Conservation (phyloP, 1,284 basidiomycete genomes). For the Thecaphora thlaspeos region DNA sequence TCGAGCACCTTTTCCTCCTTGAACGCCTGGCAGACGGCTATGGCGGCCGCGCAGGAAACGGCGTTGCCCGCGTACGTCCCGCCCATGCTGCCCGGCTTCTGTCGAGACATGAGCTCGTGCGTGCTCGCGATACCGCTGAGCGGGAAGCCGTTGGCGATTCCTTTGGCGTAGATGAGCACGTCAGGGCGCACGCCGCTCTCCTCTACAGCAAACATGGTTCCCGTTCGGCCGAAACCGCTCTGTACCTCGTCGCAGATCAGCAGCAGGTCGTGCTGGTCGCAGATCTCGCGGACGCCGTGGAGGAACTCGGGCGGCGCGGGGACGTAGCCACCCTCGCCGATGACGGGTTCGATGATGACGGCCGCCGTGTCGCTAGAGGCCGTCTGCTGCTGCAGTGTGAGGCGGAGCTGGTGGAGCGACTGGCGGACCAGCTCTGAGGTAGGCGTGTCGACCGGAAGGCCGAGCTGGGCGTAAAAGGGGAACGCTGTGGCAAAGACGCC, state of each 20-base stretch:
- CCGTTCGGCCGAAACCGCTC: constrained; percentile 63
- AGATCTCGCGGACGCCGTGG: constrained; percentile 74
- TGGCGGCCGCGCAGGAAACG: constrained; percentile 48
- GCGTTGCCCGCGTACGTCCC: constrained; percentile 55
- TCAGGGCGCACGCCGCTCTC: constrained; percentile 78
- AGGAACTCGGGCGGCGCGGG: constrained; percentile 80
- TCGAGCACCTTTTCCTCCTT: constrained; percentile 49
- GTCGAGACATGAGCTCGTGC: constrained; percentile 76
- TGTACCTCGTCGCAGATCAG: constrained; percentile 98
- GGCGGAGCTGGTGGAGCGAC: constrained; percentile 77
- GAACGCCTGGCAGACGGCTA: constrained; percentile 46
- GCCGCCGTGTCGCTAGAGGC: constrained; percentile 84
- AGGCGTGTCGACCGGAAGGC: constrained; percentile 67
- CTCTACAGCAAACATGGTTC: constrained; percentile 67
- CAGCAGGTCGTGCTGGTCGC: constrained; percentile 82
- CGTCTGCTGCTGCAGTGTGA: constrained; percentile 80
- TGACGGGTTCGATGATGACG: constrained; percentile 84
- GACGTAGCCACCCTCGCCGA: constrained; percentile 91
- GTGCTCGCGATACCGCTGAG: constrained; percentile 79
- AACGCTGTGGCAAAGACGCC: constrained; percentile 79
- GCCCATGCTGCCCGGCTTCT: constrained; percentile 78
- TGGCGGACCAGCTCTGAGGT: constrained; percentile 68
- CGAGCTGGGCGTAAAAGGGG: constrained; percentile 91
- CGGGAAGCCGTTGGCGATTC: constrained; percentile 90
- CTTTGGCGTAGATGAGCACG: constrained; percentile 87